Evolutionary conservation across 1,284 basidiomycete species (phyloP).

Genomic region (Microbotryum saponariae): DNA sequence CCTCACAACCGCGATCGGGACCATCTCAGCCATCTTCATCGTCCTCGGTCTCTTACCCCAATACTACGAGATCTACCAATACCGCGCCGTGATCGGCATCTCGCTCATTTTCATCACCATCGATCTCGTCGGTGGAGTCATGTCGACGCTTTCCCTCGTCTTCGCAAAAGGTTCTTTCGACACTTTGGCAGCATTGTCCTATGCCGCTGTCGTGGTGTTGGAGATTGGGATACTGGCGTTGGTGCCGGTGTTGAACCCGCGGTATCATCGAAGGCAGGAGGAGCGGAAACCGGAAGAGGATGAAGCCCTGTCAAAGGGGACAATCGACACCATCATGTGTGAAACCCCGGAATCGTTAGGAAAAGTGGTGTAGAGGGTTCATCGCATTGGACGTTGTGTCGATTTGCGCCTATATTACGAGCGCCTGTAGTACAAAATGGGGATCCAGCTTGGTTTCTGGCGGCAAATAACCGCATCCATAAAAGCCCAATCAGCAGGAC

Average conservation of each 20-base stretch:
- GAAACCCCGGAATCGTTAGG: no score
- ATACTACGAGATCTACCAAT: constrained; percentile 16
- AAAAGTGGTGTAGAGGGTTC: no score
- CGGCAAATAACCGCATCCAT: no score
- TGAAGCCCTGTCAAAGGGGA: constrained; percentile 1
- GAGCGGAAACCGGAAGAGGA: background rate
- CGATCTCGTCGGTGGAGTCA: constrained; percentile 19
- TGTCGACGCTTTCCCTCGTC: constrained; percentile 14
- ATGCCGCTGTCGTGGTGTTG: constrained; percentile 12
- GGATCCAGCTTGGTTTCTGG: no score
- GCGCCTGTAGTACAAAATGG: no score
- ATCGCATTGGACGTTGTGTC: no score
- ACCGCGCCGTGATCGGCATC: constrained; percentile 17
- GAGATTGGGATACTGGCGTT: constrained; percentile 17
- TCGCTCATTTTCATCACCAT: constrained; percentile 18
- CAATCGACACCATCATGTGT: no score
- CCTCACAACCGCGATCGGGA: constrained; percentile 4
- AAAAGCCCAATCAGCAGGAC: no score
- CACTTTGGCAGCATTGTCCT: constrained; percentile 10
- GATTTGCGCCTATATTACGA: no score
- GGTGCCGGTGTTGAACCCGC: constrained; percentile 14
- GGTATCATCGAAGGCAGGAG: constrained; percentile 1
- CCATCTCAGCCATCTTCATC: constrained; percentile 16
- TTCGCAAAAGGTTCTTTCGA: constrained; percentile 10
- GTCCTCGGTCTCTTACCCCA: constrained; percentile 10